Conservation (phyloP, 768 basidiomycete genomes). For the Cystofilobasidium bisporidii region DNA sequence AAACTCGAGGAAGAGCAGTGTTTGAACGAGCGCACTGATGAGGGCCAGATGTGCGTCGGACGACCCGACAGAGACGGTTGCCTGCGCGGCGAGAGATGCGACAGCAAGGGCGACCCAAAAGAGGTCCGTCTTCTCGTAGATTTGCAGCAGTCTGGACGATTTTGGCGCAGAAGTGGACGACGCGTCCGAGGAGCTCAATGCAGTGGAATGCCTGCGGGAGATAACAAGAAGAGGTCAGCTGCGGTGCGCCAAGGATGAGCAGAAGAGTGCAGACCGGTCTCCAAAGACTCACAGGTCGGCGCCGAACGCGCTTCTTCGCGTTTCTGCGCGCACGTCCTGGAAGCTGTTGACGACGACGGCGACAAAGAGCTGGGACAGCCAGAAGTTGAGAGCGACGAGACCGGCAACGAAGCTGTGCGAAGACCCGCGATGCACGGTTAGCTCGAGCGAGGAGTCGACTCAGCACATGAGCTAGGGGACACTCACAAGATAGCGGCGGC, state of each 20-base stretch:
- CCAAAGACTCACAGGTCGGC: conserved; percentile 46
- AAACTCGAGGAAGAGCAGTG: no score
- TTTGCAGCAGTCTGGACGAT: conserved; percentile 12
- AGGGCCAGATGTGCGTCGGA: conserved; percentile 28
- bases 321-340: conserved; percentile 71
- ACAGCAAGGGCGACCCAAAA: conserved; percentile 35
- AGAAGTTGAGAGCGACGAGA: conserved; percentile 77
- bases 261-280: no score
- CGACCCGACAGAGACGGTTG: conserved; percentile 31
- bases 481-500: conserved; percentile 83
- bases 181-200: no score
- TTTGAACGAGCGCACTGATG: conserved; percentile 35
- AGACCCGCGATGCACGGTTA: no score
- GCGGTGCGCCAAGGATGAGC: no score
- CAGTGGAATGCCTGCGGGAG: no score
- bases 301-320: conserved; percentile 84
- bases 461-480: conserved; percentile 40
- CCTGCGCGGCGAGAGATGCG: conserved; percentile 34
- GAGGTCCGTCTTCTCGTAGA: conserved; percentile 34
- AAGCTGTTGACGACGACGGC: conserved; percentile 95
- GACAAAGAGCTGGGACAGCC: conserved; percentile 53
- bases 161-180: no score
- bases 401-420: conserved; percentile 32
- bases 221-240: no score
- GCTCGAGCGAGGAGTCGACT: background rate